Base-by-base conservation (phyloP, 768 basidiomycete genomes). In the Fibroporia radiculosa region DNA sequence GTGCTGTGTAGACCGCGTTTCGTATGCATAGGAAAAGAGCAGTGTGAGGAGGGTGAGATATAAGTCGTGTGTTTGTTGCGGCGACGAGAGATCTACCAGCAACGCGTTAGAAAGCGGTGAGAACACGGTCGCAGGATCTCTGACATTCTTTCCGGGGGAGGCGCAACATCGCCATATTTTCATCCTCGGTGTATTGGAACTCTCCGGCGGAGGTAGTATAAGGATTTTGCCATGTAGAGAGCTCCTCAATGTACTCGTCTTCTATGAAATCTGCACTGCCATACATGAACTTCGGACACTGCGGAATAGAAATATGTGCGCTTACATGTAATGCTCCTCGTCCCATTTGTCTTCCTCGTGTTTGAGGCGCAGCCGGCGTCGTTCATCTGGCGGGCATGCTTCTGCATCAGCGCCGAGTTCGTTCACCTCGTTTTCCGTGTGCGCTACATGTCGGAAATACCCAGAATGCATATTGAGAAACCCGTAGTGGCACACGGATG, bases 341-440 rank as follows among this genome's bases (percentile, higher is more conserved):
- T 91, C 82, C 75, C 82, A 93, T 62, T 89, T 90, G 24, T 73
- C 68, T 29, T 90, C 70, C 59, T 91, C 89, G 49, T 78, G 80
- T 44, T 65, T 60, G 10, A 77, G 51, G 38, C 87, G 74, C 47
- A 67, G 68, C 32, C 48, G 52, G 23, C 78, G 70, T 28, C 87
- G 73, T 50, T 82, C 78, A 3, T 62, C 57, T 11, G 55, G 61
- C 11, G 67, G 58, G 42, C 74, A 74, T 1, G 58, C 69, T 64
- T 93, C 89, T 12, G 73, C 81, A 48, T 81, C 73, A 14, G 66
- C 40, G 3, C 86, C 87, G 12, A 91, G 71, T 56, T 89, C 87
- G 56, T 90, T 86, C 10, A 89, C 69, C 56, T 91, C 89, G 56
- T 91, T 90, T 57, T 84, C 85, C 2, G 75, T 75, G 53, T 87